These are phyloP conservation scores for Paspalum notatum DNA, from an alignment of 176 grass and related monocot species.

Conservation along the genomic window DNA sequence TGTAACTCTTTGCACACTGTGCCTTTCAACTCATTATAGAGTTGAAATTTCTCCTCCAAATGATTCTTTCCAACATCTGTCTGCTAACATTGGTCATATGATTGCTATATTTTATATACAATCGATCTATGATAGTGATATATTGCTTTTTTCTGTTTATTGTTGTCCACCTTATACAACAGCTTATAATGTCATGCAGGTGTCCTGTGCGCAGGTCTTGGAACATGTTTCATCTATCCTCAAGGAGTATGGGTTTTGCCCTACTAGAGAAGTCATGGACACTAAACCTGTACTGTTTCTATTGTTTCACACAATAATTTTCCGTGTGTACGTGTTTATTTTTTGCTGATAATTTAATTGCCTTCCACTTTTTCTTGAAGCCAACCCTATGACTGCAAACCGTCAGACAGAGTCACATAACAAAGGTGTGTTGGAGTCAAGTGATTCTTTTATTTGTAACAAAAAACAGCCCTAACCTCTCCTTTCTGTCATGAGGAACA, in stretches of 20 bases:
- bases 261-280: not conserved
- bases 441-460: conserved; percentile 5
- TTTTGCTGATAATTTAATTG: conserved; percentile 10
- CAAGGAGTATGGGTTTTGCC: conserved; percentile 16
- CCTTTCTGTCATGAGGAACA: not conserved
- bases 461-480: not conserved
- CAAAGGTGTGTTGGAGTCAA: not conserved
- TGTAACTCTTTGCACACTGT: not conserved
- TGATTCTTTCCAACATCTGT: not conserved
- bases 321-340: not conserved
- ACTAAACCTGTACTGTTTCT: conserved; percentile 20
- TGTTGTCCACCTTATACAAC: not conserved
- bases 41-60: not conserved
- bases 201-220: not conserved
- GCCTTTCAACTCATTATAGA: not conserved
- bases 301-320: not conserved
- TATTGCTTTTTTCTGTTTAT: not conserved
- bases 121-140: not conserved
- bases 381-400: conserved; percentile 14
- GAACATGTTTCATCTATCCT: conserved; percentile 4
- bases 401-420: not conserved
- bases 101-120: not conserved
- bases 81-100: not conserved
- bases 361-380: conserved; percentile 24
- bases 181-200: conserved; percentile 1